phyloP scores from a whole-genome alignment of 345 rosid species.

The Pugionium cornutum region DNA sequence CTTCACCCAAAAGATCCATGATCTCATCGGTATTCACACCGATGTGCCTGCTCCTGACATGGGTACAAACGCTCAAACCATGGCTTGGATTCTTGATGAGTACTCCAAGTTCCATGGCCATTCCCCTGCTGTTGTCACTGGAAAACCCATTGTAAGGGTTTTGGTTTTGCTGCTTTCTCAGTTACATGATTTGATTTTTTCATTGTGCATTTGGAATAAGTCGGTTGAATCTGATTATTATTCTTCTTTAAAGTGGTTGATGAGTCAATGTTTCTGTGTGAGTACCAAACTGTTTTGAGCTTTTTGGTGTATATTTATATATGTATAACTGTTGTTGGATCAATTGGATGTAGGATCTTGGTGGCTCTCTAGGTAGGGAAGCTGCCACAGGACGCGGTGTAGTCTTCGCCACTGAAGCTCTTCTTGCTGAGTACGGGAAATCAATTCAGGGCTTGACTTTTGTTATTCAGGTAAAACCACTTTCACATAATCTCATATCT shows the following conservation, averaged over 20 bases:
- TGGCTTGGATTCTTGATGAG: conserved; percentile 98
- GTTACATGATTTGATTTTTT: not conserved
- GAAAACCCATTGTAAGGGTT: conserved; percentile 77
- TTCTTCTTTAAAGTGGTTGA: not conserved
- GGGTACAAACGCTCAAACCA: conserved; percentile 96
- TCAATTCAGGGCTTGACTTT: conserved; percentile 77
- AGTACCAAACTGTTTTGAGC: conserved; percentile 11
- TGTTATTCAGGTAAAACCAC: conserved; percentile 73
- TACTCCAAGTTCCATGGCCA: conserved; percentile 97
- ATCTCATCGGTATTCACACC: conserved; percentile 41
- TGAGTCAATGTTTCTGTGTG: conserved; percentile 4
- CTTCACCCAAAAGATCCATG: conserved; percentile 9
- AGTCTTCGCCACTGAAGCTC: conserved; percentile 84
- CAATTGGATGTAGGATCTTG: conserved; percentile 70
- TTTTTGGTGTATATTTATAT: not conserved
- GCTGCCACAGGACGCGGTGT: conserved; percentile 99
- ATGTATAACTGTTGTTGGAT: not conserved
- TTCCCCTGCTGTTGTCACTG: conserved; percentile 93
- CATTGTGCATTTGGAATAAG: not conserved
- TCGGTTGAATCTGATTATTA: conserved; percentile 3
- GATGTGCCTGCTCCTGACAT: conserved; percentile 98
- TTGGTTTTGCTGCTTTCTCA: too few species aligned
- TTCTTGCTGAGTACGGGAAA: conserved; percentile 85
- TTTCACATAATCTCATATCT: not conserved
- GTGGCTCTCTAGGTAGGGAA: conserved; percentile 97